These are phyloP conservation scores for Stipa capillata DNA, from an alignment of 176 grass and related monocot species.

Conservation along the genomic window DNA sequence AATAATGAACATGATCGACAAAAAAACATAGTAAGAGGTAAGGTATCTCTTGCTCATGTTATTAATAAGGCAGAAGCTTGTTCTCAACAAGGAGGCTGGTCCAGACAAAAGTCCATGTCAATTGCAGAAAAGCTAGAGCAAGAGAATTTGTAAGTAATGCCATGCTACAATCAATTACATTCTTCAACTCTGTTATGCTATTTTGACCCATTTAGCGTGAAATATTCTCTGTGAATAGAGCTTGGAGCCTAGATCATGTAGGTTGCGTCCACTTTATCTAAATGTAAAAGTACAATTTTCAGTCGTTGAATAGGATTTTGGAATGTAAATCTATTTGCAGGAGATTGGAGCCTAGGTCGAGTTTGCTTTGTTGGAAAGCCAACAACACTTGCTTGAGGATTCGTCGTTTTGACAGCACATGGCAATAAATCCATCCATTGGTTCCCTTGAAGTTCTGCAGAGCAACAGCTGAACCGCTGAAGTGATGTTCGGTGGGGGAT, in stretches of 20 bases:
- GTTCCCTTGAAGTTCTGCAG: not conserved
- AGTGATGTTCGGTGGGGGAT: too few species aligned
- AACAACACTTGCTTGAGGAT: not conserved
- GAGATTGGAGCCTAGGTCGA: conserved; percentile 84
- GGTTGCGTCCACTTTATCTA: not conserved
- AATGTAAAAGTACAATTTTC: not conserved
- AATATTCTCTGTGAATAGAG: not conserved
- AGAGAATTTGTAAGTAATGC: conserved; percentile 84
- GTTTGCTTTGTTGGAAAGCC: conserved; percentile 60
- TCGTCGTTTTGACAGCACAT: not conserved
- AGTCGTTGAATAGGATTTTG: conserved; percentile 1
- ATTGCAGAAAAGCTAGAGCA: conserved; percentile 90
- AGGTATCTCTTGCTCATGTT: conserved; percentile 78
- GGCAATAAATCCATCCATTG: not conserved
- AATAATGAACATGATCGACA: conserved; percentile 29
- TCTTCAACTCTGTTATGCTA: not conserved
- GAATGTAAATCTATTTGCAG: conserved; percentile 36
- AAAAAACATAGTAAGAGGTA: conserved; percentile 47
- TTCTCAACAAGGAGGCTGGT: conserved; percentile 54
- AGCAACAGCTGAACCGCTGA: not conserved
- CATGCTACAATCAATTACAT: conserved; percentile 2
- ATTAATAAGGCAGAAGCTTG: conserved; percentile 58
- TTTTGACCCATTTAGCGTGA: not conserved
- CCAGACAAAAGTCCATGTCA: conserved; percentile 69
- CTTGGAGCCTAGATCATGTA: not conserved